Evolutionary conservation across 129 eudicot genomes (phyloP).

Genomic region (Calendula officinalis): DNA sequence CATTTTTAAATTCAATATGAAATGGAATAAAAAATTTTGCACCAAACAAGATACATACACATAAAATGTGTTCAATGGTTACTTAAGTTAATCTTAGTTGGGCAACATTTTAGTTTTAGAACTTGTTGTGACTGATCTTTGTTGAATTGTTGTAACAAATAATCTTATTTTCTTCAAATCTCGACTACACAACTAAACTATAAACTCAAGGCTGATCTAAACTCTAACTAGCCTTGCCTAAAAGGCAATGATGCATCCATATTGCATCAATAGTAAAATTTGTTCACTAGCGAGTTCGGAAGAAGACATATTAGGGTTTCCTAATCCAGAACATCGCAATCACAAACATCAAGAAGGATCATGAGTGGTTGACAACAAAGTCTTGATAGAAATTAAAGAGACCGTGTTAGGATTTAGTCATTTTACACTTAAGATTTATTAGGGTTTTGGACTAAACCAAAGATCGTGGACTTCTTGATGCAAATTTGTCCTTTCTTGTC

Average conservation of each 20-base stretch:
- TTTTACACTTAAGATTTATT: slow-evolving; percentile 35
- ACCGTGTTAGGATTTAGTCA: slow-evolving; percentile 54
- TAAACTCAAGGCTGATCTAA: neutral
- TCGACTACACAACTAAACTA: neutral
- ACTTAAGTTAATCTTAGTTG: too few relatives aligned
- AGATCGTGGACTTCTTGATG: slow-evolving; percentile 44
- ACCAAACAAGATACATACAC: too few relatives aligned
- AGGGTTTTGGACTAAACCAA: slow-evolving; percentile 43
- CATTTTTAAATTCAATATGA: neutral
- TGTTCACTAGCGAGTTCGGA: slow-evolving; percentile 30
- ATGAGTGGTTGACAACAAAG: slow-evolving; percentile 45
- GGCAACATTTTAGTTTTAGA: too few relatives aligned
- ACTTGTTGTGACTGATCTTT: too few relatives aligned
- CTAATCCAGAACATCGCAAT: slow-evolving; percentile 15
- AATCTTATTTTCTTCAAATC: slow-evolving; percentile 1
- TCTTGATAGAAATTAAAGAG: slow-evolving; percentile 36
- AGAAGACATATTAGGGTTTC: slow-evolving; percentile 35
- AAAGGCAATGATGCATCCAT: slow-evolving; percentile 6
- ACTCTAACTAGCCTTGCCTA: slow-evolving; percentile 7
- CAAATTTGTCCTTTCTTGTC: slow-evolving; percentile 43
- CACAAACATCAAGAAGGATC: slow-evolving; percentile 25
- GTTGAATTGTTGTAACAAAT: too few relatives aligned
- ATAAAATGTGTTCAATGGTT: too few relatives aligned
- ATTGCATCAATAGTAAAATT: slow-evolving; percentile 7
- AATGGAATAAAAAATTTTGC: too few relatives aligned